A percentile compares a stretch with the other conserved stretches of the same genome.
These are phyloP conservation scores for Cryptosporidium xiaoi DNA, from an alignment of 169 alveolate genomes.

Conservation along the genomic window DNA sequence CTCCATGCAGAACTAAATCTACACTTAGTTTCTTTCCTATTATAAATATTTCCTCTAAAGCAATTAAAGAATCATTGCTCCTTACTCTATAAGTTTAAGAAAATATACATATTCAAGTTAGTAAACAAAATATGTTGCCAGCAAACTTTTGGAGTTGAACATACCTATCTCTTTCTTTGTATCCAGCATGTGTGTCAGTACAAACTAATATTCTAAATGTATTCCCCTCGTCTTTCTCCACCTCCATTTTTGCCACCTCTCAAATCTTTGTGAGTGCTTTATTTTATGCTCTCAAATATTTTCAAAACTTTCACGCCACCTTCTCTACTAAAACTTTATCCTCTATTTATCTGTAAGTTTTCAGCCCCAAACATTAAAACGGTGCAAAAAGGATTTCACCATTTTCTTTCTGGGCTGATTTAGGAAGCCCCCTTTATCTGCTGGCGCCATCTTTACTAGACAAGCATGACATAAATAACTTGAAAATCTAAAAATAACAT, in stretches of 20 bases:
- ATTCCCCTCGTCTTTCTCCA: conserved; percentile 64
- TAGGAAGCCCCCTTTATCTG: background rate
- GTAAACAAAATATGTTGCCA: background rate
- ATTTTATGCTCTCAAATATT: no score
- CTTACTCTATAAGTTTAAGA: conserved; percentile 77
- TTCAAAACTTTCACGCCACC: no score
- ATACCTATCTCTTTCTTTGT: conserved; percentile 89
- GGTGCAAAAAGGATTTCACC: background rate
- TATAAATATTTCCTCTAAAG: conserved; percentile 94
- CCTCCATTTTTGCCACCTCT: background rate
- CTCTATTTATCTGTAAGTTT: background rate
- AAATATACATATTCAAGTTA: conserved; percentile 37
- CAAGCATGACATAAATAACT: conserved; percentile 1
- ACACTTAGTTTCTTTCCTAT: conserved; percentile 87
- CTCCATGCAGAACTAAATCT: conserved; percentile 93
- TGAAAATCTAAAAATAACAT: conserved; percentile 6
- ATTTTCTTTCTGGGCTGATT: background rate
- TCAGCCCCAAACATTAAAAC: no score
- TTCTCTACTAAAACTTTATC: background rate
- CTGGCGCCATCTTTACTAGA: conserved; percentile 2
- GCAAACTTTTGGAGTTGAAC: conserved; percentile 19
- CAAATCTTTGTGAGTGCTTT: no score
- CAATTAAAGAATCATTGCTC: conserved; percentile 90
- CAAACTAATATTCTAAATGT: conserved; percentile 89
- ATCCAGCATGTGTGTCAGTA: conserved; percentile 96